Conservation (phyloP, 2,329 filamentous ascomycete genomes). For the Aspergillus viridinutans region DNA sequence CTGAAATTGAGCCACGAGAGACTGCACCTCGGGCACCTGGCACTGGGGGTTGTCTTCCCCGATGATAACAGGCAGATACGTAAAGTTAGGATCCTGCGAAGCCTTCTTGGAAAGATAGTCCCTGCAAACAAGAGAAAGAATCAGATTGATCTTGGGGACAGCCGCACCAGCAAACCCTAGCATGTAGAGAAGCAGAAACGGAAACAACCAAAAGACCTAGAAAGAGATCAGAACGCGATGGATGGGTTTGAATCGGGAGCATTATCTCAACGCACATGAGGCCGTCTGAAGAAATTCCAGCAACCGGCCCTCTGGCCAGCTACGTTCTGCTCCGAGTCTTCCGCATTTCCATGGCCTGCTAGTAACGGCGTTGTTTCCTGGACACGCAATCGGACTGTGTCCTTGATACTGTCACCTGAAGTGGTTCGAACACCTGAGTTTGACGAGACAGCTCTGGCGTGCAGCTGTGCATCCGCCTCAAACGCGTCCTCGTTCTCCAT, state of each 20-base stretch:
- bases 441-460: slow-evolving; percentile 4
- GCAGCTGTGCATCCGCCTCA: slow-evolving; percentile 28
- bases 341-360: not conserved
- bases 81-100: slow-evolving; percentile 54
- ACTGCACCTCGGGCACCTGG: slow-evolving; percentile 71
- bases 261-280: slow-evolving; percentile 41
- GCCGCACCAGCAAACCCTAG: slow-evolving; percentile 81
- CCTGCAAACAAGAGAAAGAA: slow-evolving; percentile 76
- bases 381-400: slow-evolving; percentile 1
- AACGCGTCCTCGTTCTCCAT: slow-evolving; percentile 35
- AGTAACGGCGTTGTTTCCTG: slow-evolving; percentile 28
- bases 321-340: not conserved
- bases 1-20: slow-evolving; percentile 71
- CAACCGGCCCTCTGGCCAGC: not conserved
- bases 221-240: slow-evolving; percentile 5
- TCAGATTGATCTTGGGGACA: slow-evolving; percentile 83
- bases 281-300: slow-evolving; percentile 39
- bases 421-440: not conserved
- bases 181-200: slow-evolving; percentile 75
- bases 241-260: not conserved
- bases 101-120: slow-evolving; percentile 71
- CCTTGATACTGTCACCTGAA: not conserved
- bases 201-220: slow-evolving; percentile 77
- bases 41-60: slow-evolving; percentile 75
- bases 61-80: slow-evolving; percentile 60